Evolutionary conservation across 2,329 filamentous ascomycete species (phyloP), one percentile per base, ranked within the genome.

Genomic region (Calonectria fujianensis): DNA sequence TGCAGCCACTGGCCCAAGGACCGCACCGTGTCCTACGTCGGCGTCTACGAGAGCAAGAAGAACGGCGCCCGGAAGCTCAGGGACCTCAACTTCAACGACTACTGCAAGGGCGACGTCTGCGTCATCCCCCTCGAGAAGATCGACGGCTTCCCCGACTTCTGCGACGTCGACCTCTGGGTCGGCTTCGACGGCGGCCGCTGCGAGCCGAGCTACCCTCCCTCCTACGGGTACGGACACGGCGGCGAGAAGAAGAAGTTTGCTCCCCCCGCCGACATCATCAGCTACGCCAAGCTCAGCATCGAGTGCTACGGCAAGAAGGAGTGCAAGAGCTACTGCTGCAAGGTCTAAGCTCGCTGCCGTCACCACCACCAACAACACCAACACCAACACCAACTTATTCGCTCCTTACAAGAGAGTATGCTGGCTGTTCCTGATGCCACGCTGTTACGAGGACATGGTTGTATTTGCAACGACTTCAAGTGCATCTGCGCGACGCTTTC

Each of bases 161-260:
- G 72, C 71, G 69, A 68, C 35, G 59, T 75, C 18, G 76, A 51
- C 13, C 24, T 76, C 63, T 79, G 61, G 41, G 32, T 79, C 27
- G 78, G 66, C 59, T 72, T 79, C 50, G 78, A 79, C 50, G 70
- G 71, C 24, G 75, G 74, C 51, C 73, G 76, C 61, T 80, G 78
- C 74, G 73, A 73, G 39, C 29, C 59, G n/a, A 57, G 35, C 51
- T 37, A 61, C 57, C 29, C 41, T 11, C 20, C 48, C 51, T 45
- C 54, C 35, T 61, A 52, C 70, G 54, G 41, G 14, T 69, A 61
- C 70, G 29, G 31, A 37, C 11, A 48, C 41, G 41, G 20, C 41
- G 20, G 11, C 20, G 41, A 48, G 6, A 61, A 69, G 64, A 67
- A 67, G 50, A 64, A 64, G 39, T 39, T 35, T 9, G 41, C 63